These are phyloP conservation scores for Pholiota adiposa DNA, from an alignment of 1,284 basidiomycete species.

Conservation along the genomic window DNA sequence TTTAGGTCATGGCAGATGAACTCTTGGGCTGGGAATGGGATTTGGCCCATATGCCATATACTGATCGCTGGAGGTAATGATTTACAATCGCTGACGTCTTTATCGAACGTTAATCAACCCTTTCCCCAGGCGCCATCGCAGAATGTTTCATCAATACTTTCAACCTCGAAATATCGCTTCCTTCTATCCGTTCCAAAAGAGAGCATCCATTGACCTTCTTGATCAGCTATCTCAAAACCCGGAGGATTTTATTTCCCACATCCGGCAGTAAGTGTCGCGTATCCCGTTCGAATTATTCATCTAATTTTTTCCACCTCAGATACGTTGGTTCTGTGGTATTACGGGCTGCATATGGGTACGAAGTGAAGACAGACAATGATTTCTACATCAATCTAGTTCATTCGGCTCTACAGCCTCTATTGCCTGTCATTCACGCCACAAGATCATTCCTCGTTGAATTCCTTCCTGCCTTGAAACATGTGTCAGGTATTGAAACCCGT, in stretches of 20 bases:
- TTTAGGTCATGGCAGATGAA: conserved; percentile 32
- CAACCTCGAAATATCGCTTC: conserved; percentile 26
- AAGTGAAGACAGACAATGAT: conserved; percentile 31
- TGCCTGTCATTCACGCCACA: conserved; percentile 30
- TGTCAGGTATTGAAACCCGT: conserved; percentile 22
- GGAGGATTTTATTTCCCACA: conserved; percentile 27
- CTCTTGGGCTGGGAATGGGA: conserved; percentile 35
- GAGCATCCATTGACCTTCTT: conserved; percentile 30
- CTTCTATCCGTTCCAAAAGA: conserved; percentile 24
- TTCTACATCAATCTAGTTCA: conserved; percentile 31
- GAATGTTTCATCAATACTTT: conserved; percentile 34
- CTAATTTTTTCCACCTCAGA: conserved; percentile 14
- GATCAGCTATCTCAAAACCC: conserved; percentile 25
- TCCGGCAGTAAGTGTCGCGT: conserved; percentile 29
- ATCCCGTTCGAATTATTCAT: background rate
- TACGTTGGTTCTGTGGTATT: conserved; percentile 30
- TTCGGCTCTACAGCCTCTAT: conserved; percentile 26
- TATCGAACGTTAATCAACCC: background rate
- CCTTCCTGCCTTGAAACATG: conserved; percentile 28
- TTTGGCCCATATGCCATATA: conserved; percentile 34
- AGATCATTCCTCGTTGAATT: conserved; percentile 34
- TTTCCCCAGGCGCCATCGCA: conserved; percentile 19
- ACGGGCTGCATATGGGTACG: conserved; percentile 32
- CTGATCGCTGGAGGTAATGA: conserved; percentile 20
- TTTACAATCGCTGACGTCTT: background rate